A percentile compares a stretch with the other conserved stretches of the same genome.
Conservation (phyloP, 2,329 filamentous ascomycete species). For the Seiridium unicorne region DNA sequence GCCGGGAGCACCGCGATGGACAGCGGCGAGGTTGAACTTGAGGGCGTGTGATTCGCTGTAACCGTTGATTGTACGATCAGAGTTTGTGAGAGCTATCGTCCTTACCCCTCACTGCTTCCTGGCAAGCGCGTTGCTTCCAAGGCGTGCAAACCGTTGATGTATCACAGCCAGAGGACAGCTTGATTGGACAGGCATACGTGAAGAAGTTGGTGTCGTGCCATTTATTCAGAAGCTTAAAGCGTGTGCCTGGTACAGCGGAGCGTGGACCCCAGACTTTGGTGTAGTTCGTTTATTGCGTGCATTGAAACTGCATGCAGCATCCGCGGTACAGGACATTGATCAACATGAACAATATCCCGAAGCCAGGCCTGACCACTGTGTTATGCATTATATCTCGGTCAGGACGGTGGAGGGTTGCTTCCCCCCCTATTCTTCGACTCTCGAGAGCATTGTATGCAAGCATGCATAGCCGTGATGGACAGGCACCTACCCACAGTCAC, state of each 20-base stretch:
- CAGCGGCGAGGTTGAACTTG: too few relatives aligned
- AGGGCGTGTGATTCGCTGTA: too few relatives aligned
- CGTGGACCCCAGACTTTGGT: background rate
- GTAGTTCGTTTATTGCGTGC: slow-evolving; percentile 1
- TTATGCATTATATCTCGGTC: slow-evolving; percentile 7
- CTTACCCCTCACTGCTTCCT: background rate
- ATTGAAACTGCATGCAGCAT: slow-evolving; percentile 1
- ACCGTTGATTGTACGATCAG: too few relatives aligned
- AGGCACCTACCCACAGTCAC: too few relatives aligned
- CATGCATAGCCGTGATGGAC: too few relatives aligned
- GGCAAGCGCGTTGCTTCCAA: background rate
- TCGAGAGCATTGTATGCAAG: background rate
- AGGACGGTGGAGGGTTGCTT: background rate
- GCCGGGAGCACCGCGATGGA: too few relatives aligned
- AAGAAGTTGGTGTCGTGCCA: background rate
- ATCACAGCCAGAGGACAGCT: background rate
- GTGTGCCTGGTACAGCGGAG: background rate
- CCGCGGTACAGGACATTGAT: background rate
- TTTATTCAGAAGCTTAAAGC: background rate
- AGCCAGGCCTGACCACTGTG: too few relatives aligned
- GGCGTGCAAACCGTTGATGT: background rate
- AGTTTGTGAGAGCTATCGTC: background rate
- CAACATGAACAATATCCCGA: background rate
- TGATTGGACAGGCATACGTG: background rate
- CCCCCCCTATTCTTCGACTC: background rate